Conservation (phyloP, 2,329 filamentous ascomycete species). For the Pezicula rhizophila region DNA sequence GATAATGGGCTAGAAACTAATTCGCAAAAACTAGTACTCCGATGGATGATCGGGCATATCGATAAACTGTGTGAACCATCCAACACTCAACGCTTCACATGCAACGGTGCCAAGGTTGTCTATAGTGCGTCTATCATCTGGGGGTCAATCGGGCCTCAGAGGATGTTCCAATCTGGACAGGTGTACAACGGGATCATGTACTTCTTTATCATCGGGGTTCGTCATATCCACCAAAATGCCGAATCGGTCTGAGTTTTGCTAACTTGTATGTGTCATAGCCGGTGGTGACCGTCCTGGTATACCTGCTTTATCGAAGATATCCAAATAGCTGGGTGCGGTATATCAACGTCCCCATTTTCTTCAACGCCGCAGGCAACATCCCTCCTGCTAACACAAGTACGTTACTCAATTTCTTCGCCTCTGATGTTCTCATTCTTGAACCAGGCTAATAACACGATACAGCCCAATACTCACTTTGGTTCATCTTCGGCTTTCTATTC, state of each 20-base stretch:
- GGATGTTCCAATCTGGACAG: conserved; percentile 58
- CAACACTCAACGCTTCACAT: conserved; percentile 47
- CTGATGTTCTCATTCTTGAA: neutral
- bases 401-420: neutral
- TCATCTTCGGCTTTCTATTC: conserved; percentile 58
- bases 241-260: neutral
- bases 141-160: conserved; percentile 64
- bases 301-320: conserved; percentile 45
- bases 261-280: conserved; percentile 1
- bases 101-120: conserved; percentile 43
- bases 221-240: conserved; percentile 21
- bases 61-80: conserved; percentile 21
- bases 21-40: conserved; percentile 5
- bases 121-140: conserved; percentile 66
- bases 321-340: conserved; percentile 57
- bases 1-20: neutral
- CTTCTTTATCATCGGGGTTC: conserved; percentile 64
- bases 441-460: neutral
- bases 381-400: conserved; percentile 66
- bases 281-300: conserved; percentile 52
- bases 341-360: conserved; percentile 62
- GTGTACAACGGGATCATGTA: conserved; percentile 60
- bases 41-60: conserved; percentile 27
- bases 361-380: conserved; percentile 55
- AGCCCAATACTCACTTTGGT: conserved; percentile 57